Conservation (phyloP, 805 yeast species). For the Teunomyces aglyptinius region DNA sequence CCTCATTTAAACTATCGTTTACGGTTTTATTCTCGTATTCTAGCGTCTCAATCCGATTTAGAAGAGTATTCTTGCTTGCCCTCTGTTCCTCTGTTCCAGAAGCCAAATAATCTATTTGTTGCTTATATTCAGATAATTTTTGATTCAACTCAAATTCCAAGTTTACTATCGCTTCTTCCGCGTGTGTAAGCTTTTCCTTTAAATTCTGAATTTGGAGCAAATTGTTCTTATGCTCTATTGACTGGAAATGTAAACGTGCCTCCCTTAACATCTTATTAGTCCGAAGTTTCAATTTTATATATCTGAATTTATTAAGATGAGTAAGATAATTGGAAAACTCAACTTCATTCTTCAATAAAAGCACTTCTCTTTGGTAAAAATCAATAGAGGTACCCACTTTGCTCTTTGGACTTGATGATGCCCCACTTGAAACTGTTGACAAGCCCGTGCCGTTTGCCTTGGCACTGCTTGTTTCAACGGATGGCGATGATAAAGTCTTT, state of each 20-base stretch:
- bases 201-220: slow-evolving; percentile 7
- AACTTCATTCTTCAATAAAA: slow-evolving; percentile 57
- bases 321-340: slow-evolving; percentile 57
- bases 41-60: slow-evolving; percentile 6
- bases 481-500: slow-evolving; percentile 20
- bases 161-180: slow-evolving; percentile 10
- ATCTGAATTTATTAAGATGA: slow-evolving; percentile 38
- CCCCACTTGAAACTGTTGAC: not conserved
- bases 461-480: slow-evolving; percentile 20
- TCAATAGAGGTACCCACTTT: slow-evolving; percentile 28
- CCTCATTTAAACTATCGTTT: slow-evolving; percentile 7
- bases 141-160: not conserved
- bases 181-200: slow-evolving; percentile 4
- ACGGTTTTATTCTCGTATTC: slow-evolving; percentile 10
- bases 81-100: slow-evolving; percentile 11
- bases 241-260: slow-evolving; percentile 8
- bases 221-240: slow-evolving; percentile 9
- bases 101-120: not conserved
- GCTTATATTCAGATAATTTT: not conserved
- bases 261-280: slow-evolving; percentile 12
- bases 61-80: slow-evolving; percentile 9
- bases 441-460: not conserved
- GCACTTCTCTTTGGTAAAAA: slow-evolving; percentile 56
- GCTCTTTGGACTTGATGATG: slow-evolving; percentile 8
- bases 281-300: slow-evolving; percentile 15